These are phyloP conservation scores for Camelina hispida DNA, from an alignment of 345 rosid species.

Conservation along the genomic window DNA sequence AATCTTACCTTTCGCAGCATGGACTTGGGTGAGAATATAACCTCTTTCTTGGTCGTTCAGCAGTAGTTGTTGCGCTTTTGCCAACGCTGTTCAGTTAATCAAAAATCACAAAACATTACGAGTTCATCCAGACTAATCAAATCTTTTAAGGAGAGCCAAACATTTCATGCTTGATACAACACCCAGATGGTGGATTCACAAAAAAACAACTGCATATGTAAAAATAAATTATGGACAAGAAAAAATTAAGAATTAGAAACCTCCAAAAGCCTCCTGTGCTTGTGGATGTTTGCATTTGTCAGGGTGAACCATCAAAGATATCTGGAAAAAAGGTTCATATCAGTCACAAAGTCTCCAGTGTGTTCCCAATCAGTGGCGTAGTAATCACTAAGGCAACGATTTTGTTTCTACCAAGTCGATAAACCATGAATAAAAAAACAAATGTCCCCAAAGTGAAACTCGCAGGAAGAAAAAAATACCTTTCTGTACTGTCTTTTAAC, in stretches of 20 bases:
- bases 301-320: constrained; percentile 95
- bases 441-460: background rate
- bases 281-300: constrained; percentile 99
- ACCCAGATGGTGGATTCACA: background rate
- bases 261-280: constrained; percentile 98
- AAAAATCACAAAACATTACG: constrained; percentile 29
- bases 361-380: background rate
- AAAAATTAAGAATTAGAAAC: constrained; percentile 43
- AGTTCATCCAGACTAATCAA: constrained; percentile 2
- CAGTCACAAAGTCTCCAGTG: constrained; percentile 28
- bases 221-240: background rate
- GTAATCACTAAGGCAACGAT: background rate
- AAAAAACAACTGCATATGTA: background rate
- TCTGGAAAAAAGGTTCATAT: constrained; percentile 45
- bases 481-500: constrained; percentile 92
- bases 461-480: constrained; percentile 48
- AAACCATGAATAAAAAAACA: background rate
- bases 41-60: constrained; percentile 89
- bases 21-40: constrained; percentile 83
- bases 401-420: background rate
- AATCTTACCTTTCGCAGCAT: constrained; percentile 80
- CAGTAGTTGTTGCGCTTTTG: constrained; percentile 89
- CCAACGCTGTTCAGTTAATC: constrained; percentile 69
- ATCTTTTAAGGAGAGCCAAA: background rate
- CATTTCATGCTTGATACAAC: constrained; percentile 8